These are phyloP conservation scores for Thielaviopsis punctulata DNA, from an alignment of 2,329 filamentous ascomycete species.

Conservation along the genomic window DNA sequence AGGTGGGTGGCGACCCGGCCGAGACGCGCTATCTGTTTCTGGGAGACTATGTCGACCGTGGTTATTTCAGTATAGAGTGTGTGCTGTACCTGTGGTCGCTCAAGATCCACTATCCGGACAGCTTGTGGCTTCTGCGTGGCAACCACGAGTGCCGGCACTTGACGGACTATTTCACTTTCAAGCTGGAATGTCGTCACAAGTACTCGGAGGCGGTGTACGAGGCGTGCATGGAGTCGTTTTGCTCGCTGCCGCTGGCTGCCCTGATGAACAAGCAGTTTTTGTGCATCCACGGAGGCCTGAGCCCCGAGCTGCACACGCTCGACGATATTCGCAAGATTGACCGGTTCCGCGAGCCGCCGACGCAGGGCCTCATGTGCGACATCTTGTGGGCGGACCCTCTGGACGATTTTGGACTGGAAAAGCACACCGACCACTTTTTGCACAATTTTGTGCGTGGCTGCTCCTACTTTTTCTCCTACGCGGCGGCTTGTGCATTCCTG, in stretches of 20 bases:
- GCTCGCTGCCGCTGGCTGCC: conserved; percentile 76
- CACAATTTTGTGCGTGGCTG: conserved; percentile 98
- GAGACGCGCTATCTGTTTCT: conserved; percentile 95
- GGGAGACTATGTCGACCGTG: conserved; percentile 93
- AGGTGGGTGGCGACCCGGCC: conserved; percentile 89
- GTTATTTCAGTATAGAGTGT: conserved; percentile 98
- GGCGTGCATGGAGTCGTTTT: conserved; percentile 97
- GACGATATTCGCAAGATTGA: conserved; percentile 84
- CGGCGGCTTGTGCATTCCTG: conserved; percentile 87
- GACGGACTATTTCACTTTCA: conserved; percentile 99
- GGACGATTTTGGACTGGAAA: conserved; percentile 97
- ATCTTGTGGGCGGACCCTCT: conserved; percentile 97
- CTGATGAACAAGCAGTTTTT: conserved; percentile 99
- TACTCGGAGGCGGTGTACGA: conserved; percentile 94
- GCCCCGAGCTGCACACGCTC: conserved; percentile 86
- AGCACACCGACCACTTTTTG: conserved; percentile 91
- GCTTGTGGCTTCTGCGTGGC: conserved; percentile 87
- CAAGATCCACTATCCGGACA: conserved; percentile 98
- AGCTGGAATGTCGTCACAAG: conserved; percentile 99
- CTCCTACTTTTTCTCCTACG: conserved; percentile 99
- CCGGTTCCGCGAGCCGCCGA: conserved; percentile 92
- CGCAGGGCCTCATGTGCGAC: conserved; percentile 96
- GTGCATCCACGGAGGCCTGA: conserved; percentile 92
- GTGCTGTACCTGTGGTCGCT: conserved; percentile 94
- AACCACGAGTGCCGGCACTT: conserved; percentile 98